Evolutionary conservation across 208 protist genomes (phyloP), one percentile per base, ranked within the genome.

Genomic region (Trypanosoma theileri): DNA sequence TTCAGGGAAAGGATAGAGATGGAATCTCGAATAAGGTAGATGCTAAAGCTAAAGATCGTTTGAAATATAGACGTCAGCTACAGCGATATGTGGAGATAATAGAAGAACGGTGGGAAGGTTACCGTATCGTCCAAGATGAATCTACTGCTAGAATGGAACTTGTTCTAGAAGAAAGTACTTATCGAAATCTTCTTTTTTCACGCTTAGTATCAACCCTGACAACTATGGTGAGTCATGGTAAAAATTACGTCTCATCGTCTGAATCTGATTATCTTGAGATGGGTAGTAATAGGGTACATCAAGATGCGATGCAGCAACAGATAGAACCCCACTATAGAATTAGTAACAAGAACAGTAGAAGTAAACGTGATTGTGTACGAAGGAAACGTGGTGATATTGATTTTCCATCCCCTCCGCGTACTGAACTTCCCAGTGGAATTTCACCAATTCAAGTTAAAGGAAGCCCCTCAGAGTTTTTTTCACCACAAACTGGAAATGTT

Each of bases 391-490:
- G 24, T n/a, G 24, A 57, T 9, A 41, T 53, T 13, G 50, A 59
- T 26, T 13, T 46, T n/a, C 35, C 50, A 17, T 70, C 55, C 4
- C 66, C 56, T 21, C 55, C 58, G 21, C 26, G 21, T 17, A 41
- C 48, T 12, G 66, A 65, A 41, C 13, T 64, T 57, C 46, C 66
- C 16, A 40, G 16, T 56, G 58, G 41, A 46, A 22, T 63, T 1
- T 72, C 66, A 41, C 66, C 66, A 16, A 72, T 72, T 59, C 24
- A 50, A 17, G 44, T 31, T 3, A 19, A 41, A 14, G 55, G 58
- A 50, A 59, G n/a, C n/a, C 51, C 57, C 8, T 72, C 59, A 21
- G 58, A 64, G 1, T 65, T 72, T 51, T 52, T 72, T 26, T 66
- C 66, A n/a, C 66, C 66, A 11, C 53, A 31, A 46, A 45, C 11